A percentile compares a stretch with the other conserved stretches of the same genome.
phyloP scores from a whole-genome alignment of 1,139 yeast species.

The Saccharomycopsis crataegensis region DNA sequence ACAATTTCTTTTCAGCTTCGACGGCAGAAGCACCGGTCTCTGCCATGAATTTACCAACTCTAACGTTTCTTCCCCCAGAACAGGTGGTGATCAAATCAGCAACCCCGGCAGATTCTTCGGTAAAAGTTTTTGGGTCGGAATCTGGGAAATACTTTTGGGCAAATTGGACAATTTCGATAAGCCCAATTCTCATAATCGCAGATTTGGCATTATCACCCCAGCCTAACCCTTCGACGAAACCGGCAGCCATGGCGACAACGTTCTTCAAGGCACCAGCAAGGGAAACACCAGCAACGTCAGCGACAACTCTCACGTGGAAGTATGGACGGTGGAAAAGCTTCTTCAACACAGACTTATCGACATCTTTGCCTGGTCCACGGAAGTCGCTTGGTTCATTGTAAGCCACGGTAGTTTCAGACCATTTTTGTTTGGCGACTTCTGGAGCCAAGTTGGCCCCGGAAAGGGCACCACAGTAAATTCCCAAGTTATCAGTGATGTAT shows the following conservation, averaged over 20 bases:
- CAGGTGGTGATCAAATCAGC: constrained; percentile 96
- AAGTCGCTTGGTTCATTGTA: constrained; percentile 65
- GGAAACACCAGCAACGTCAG: constrained; percentile 90
- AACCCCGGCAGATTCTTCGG: constrained; percentile 91
- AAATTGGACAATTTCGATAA: constrained; percentile 79
- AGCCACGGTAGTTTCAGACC: constrained; percentile 94
- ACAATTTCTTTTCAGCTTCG: constrained; percentile 72
- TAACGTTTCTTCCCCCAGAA: constrained; percentile 91
- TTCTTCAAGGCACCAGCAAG: constrained; percentile 94
- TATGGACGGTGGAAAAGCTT: constrained; percentile 88
- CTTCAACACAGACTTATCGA: constrained; percentile 61
- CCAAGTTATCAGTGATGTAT: constrained; percentile 66
- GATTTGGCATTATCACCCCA: constrained; percentile 99
- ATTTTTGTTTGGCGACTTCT: constrained; percentile 87
- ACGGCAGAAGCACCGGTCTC: constrained; percentile 61
- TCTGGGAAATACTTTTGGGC: constrained; percentile 69
- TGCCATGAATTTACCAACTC: constrained; percentile 77
- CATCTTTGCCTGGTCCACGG: constrained; percentile 66
- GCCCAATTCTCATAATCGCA: constrained; percentile 90
- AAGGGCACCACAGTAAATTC: constrained; percentile 86
- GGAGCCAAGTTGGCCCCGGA: constrained; percentile 95
- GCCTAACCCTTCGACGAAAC: constrained; percentile 90
- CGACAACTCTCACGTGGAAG: constrained; percentile 85
- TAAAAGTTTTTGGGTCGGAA: constrained; percentile 69
- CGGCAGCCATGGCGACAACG: constrained; percentile 89